These are phyloP conservation scores for Mycotypha africana DNA, from an alignment of 371 early-diverging fungal genomes.

Conservation along the genomic window DNA sequence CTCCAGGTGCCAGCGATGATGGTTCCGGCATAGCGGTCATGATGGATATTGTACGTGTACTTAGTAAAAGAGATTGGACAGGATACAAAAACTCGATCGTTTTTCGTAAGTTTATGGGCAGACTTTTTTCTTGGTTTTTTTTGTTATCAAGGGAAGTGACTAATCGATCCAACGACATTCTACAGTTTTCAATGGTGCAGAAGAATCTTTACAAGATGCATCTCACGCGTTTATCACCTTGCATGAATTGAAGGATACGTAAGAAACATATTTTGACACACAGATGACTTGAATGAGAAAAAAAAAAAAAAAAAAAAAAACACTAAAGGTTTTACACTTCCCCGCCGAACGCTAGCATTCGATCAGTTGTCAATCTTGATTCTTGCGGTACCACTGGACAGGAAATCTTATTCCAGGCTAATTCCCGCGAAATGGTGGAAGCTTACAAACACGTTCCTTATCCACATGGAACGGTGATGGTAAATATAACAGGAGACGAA, in stretches of 20 bases:
- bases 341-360: constrained; percentile 21
- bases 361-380: constrained; percentile 70
- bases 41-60: constrained; percentile 65
- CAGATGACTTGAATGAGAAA: too few species aligned
- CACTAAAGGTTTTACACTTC: background rate
- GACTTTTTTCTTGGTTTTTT: too few species aligned
- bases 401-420: constrained; percentile 75
- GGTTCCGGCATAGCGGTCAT: constrained; percentile 67
- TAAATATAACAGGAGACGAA: constrained; percentile 3
- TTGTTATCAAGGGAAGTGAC: too few species aligned
- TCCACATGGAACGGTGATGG: constrained; percentile 74
- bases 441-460: constrained; percentile 66
- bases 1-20: constrained; percentile 65
- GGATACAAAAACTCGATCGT: constrained; percentile 51
- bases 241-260: constrained; percentile 55
- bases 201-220: constrained; percentile 75
- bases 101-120: constrained; percentile 41
- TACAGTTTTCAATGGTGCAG: constrained; percentile 76
- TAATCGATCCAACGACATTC: background rate
- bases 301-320: background rate
- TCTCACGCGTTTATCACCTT: constrained; percentile 70
- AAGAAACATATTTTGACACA: constrained; percentile 7
- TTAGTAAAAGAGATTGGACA: constrained; percentile 49
- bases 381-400: constrained; percentile 69
- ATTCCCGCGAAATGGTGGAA: constrained; percentile 62